These are phyloP conservation scores for Aspergillus persii DNA, from an alignment of 2,329 filamentous ascomycete genomes.

Conservation along the genomic window DNA sequence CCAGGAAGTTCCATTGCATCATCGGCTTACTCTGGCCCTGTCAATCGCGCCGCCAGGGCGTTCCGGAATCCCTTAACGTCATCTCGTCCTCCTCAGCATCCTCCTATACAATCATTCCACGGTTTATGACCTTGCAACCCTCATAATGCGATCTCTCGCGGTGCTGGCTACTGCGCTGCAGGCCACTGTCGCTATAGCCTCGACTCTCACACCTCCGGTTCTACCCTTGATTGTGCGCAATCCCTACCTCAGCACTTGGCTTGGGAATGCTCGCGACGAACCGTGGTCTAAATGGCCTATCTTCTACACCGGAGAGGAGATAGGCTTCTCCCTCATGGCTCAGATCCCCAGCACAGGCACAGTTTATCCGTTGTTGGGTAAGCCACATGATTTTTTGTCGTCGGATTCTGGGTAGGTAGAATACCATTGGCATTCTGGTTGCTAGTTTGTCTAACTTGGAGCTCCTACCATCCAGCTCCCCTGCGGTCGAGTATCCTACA, in stretches of 20 bases:
- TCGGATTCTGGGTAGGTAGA: slow-evolving; percentile 38
- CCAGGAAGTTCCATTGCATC: background rate
- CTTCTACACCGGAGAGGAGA: slow-evolving; percentile 71
- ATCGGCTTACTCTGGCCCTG: background rate
- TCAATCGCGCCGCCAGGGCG: background rate
- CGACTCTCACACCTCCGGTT: slow-evolving; percentile 60
- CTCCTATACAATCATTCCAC: background rate
- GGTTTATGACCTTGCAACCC: background rate
- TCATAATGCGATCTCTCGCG: slow-evolving; percentile 32
- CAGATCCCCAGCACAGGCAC: slow-evolving; percentile 58
- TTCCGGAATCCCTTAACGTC: background rate
- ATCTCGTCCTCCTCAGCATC: background rate
- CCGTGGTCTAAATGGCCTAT: slow-evolving; percentile 87
- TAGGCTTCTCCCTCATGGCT: slow-evolving; percentile 64
- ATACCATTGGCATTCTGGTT: background rate
- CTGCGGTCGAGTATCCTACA: slow-evolving; percentile 57
- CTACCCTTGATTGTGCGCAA: slow-evolving; percentile 72
- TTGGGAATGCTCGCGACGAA: slow-evolving; percentile 66
- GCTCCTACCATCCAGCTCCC: slow-evolving; percentile 37
- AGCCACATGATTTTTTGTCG: slow-evolving; percentile 62
- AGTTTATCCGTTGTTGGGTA: slow-evolving; percentile 64
- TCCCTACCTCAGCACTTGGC: slow-evolving; percentile 76
- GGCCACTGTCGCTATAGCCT: slow-evolving; percentile 47
- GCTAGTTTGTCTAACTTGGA: background rate
- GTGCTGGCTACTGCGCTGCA: slow-evolving; percentile 39